phyloP scores from a whole-genome alignment of 2,329 filamentous ascomycete genomes.

The Hypomyces rosellus region DNA sequence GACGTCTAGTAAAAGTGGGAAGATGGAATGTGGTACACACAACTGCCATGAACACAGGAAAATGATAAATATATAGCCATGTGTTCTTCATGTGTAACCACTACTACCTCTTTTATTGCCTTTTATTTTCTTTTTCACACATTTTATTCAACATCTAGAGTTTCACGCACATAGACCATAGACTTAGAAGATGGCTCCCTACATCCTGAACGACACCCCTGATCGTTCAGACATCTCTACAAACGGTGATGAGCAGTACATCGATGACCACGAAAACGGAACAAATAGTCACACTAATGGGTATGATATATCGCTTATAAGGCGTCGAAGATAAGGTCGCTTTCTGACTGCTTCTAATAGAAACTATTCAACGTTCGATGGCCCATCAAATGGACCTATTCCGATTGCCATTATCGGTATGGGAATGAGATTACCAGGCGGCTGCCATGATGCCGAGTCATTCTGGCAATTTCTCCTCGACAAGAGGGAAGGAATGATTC shows the following conservation, averaged over 20 bases:
- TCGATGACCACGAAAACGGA: neutral
- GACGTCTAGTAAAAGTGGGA: no score
- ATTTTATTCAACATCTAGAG: neutral
- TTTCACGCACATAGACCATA: neutral
- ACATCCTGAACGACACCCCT: neutral
- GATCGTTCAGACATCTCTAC: neutral
- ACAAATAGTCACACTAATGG: neutral
- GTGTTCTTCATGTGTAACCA: no score
- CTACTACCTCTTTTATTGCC: no score
- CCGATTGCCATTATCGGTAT: conserved; percentile 37
- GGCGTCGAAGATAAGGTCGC: no score
- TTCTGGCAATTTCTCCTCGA: conserved; percentile 32
- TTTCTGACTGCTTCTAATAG: no score
- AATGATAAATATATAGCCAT: no score
- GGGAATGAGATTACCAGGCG: conserved; percentile 36
- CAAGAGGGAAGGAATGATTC: conserved; percentile 25
- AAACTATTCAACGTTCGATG: neutral
- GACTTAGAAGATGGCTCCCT: neutral
- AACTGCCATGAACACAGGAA: no score
- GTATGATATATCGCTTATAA: neutral
- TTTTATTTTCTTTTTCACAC: no score
- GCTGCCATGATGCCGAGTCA: conserved; percentile 23
- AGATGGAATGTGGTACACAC: no score
- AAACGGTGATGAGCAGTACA: neutral
- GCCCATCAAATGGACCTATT: neutral